Evolutionary conservation across 768 basidiomycete species (phyloP).

Genomic region (Hydnomerulius pinastri): DNA sequence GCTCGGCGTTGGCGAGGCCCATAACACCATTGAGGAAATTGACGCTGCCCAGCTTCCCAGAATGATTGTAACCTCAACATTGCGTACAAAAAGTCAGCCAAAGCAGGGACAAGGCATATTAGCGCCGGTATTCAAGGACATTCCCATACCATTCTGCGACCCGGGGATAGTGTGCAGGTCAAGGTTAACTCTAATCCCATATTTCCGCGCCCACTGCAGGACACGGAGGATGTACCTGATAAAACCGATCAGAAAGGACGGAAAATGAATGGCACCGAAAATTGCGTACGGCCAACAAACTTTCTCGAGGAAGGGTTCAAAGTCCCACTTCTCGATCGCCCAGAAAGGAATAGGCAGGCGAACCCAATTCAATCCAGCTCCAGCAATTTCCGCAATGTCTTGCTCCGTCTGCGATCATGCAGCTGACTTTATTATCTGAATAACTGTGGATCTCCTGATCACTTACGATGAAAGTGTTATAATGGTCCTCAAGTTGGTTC

Average conservation of each 20-base stretch:
- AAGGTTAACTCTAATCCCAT: slow-evolving; percentile 80
- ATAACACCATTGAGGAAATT: slow-evolving; percentile 73
- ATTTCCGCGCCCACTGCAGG: slow-evolving; percentile 84
- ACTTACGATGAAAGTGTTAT: slow-evolving; percentile 79
- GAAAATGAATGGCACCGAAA: slow-evolving; percentile 1
- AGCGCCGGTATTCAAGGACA: not conserved
- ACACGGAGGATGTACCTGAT: slow-evolving; percentile 71
- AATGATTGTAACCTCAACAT: slow-evolving; percentile 54
- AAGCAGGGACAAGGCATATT: not conserved
- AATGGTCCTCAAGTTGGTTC: slow-evolving; percentile 73
- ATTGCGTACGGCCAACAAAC: slow-evolving; percentile 69
- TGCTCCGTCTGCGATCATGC: slow-evolving; percentile 65
- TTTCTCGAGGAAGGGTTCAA: slow-evolving; percentile 75
- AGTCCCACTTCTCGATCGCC: slow-evolving; percentile 75
- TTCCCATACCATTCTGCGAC: slow-evolving; percentile 62
- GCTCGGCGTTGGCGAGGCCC: slow-evolving; percentile 85
- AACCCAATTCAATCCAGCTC: slow-evolving; percentile 84
- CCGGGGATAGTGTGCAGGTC: slow-evolving; percentile 84
- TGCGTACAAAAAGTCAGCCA: not conserved
- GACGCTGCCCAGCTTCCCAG: slow-evolving; percentile 59
- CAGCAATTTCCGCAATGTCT: slow-evolving; percentile 88
- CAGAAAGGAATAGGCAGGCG: slow-evolving; percentile 83
- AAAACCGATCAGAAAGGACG: slow-evolving; percentile 1
- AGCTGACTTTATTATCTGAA: not conserved
- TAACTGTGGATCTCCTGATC: not conserved